Base-by-base conservation (phyloP, 2,329 filamentous ascomycete species). In the Alternaria sp. region DNA sequence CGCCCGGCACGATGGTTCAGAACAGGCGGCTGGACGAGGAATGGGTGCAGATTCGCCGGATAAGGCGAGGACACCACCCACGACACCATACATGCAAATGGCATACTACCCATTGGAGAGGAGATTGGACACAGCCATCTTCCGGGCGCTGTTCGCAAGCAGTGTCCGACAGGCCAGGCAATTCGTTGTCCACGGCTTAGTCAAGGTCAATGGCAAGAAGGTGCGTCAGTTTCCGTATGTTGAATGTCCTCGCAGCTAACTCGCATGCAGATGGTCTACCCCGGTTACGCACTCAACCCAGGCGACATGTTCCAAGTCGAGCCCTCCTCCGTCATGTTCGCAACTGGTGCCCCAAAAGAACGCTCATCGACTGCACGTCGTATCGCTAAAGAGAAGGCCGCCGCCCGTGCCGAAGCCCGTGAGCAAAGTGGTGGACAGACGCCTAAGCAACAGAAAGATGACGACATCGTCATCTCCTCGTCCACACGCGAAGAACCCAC, bases 241-340 rank as follows among this genome's bases (percentile, higher is more conserved):
- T 20, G 14, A 24, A 28, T 3, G 28, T 3, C 6, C 22, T 30
- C 54, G 3, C 22, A 9, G 18, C 57, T 57, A 57, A 63, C 38
- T 30, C 30, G 42, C 20, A 8, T 22, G 18, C 48, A 97, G 94
- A 97, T 98, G 91, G 85, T 87, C 65, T 92, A 95, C 75, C 94
- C 95, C 8, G 91, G 93, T 56, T 99, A 99, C 79, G 89, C 93
- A 66, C 87, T 99, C 39, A 99, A 99, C 79, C 96, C 95, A 3
- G 95, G 95, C 69, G 95, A 99, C 78, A 92, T 99, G 88, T 99
- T 99, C 85, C 93, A 96, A 78, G 94, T 99, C 71, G 91, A 97
- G 20, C 86, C 91, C 36, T 92, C 97, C 39, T 88, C 90, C 70
- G 95, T 99, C 57, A 85, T 99, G 79, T 94, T 87, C 72, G 94